phyloP scores from a whole-genome alignment of 108 stramenopile species.

The Nitzschia sp. region DNA sequence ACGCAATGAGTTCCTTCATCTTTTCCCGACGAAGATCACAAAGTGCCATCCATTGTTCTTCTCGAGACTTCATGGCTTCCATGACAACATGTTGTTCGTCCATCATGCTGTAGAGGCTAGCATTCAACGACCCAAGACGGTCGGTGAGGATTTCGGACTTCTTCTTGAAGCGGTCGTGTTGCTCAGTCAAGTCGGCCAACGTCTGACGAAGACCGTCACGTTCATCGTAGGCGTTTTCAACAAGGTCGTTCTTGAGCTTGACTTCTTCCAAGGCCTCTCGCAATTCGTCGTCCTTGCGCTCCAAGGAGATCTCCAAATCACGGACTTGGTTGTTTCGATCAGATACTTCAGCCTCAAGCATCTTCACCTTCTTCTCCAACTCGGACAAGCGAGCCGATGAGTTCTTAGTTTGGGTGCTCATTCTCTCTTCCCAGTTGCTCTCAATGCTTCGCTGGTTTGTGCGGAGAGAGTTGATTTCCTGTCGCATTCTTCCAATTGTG shows the following conservation, averaged over 20 bases:
- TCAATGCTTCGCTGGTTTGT: neutral
- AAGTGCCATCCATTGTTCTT: conserved; percentile 32
- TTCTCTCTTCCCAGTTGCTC: conserved; percentile 8
- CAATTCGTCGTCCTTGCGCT: conserved; percentile 25
- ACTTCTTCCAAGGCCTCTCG: conserved; percentile 11
- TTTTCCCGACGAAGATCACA: conserved; percentile 32
- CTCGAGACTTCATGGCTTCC: conserved; percentile 31
- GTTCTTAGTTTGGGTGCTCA: neutral
- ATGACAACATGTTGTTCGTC: conserved; percentile 42
- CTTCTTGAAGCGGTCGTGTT: conserved; percentile 42
- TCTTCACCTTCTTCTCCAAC: conserved; percentile 25
- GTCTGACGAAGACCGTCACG: conserved; percentile 48
- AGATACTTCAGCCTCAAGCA: conserved; percentile 18
- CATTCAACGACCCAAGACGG: conserved; percentile 46
- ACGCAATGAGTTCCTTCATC: conserved; percentile 33
- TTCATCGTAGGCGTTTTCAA: conserved; percentile 25
- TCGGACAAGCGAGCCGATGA: neutral
- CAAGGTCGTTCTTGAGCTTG: conserved; percentile 21
- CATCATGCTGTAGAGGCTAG: conserved; percentile 48
- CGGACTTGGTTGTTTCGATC: conserved; percentile 19
- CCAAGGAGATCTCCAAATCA: conserved; percentile 22
- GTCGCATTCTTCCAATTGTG: conserved; percentile 15
- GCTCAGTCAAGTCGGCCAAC: conserved; percentile 49
- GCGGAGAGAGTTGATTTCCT: neutral
- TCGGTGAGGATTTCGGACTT: conserved; percentile 39